phyloP scores from a whole-genome alignment of 1,284 basidiomycete genomes.

The Testicularia cyperi region DNA sequence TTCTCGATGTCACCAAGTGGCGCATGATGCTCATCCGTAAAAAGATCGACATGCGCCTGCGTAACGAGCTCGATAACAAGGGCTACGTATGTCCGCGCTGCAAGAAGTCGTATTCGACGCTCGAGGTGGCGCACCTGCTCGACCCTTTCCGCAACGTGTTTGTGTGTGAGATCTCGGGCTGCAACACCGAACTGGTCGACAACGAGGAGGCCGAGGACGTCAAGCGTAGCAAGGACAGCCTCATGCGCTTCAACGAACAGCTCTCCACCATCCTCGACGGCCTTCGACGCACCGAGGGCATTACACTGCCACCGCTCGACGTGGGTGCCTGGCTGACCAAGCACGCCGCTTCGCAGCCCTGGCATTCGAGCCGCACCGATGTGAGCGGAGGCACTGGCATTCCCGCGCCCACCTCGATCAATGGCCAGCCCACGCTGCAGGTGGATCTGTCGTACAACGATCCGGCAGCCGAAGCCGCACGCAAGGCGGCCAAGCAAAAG shows the following conservation, averaged over 20 bases:
- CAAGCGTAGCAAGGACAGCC: slow-evolving; percentile 81
- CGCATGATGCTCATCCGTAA: slow-evolving; percentile 90
- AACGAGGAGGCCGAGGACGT: slow-evolving; percentile 87
- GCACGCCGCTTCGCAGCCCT: slow-evolving; percentile 46
- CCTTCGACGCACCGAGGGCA: slow-evolving; percentile 83
- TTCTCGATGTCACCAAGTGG: slow-evolving; percentile 97
- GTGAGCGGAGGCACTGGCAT: slow-evolving; percentile 8
- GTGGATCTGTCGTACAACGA: slow-evolving; percentile 54
- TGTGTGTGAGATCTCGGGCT: slow-evolving; percentile 60
- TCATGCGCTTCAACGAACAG: slow-evolving; percentile 91
- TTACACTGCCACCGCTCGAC: slow-evolving; percentile 70
- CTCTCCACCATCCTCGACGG: slow-evolving; percentile 83
- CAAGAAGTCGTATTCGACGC: slow-evolving; percentile 76
- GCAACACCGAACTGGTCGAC: slow-evolving; percentile 74
- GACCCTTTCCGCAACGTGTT: slow-evolving; percentile 65
- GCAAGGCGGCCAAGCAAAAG: slow-evolving; percentile 61
- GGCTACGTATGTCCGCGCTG: slow-evolving; percentile 94
- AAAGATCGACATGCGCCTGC: slow-evolving; percentile 70
- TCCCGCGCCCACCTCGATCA: slow-evolving; percentile 21
- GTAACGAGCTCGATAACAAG: slow-evolving; percentile 74
- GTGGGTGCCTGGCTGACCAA: slow-evolving; percentile 63
- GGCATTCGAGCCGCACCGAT: slow-evolving; percentile 22
- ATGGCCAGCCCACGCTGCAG: slow-evolving; percentile 31
- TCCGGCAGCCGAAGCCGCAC: slow-evolving; percentile 52
- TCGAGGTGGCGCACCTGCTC: slow-evolving; percentile 81